phyloP scores from a whole-genome alignment of 345 rosid genomes.

The Gossypium anomalum region DNA sequence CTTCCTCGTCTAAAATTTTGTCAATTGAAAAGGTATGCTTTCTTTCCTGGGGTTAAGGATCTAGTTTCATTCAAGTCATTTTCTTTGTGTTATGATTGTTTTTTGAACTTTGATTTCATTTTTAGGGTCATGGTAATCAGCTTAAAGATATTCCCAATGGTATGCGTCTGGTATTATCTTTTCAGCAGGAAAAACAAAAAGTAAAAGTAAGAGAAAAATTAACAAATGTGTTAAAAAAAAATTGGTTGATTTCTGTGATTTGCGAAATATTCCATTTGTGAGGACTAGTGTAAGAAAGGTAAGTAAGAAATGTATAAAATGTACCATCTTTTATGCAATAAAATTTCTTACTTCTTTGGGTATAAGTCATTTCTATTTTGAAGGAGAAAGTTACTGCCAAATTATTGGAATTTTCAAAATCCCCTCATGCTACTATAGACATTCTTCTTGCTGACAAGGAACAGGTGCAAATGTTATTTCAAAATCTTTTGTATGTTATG shows the following conservation, averaged over 20 bases:
- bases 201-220: slow-evolving; percentile 67
- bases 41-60: no score
- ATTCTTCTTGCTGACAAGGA: slow-evolving; percentile 74
- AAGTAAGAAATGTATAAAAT: slow-evolving; percentile 14
- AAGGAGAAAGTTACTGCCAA: slow-evolving; percentile 74
- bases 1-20: no score
- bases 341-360: neutral
- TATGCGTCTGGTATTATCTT: neutral
- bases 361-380: slow-evolving; percentile 6
- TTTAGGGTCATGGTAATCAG: no score
- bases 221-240: slow-evolving; percentile 91
- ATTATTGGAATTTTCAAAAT: slow-evolving; percentile 38
- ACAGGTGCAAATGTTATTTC: slow-evolving; percentile 40
- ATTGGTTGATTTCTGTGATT: slow-evolving; percentile 74
- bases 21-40: no score
- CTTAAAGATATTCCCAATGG: no score
- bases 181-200: slow-evolving; percentile 69
- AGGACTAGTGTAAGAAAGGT: slow-evolving; percentile 67
- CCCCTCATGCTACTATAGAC: slow-evolving; percentile 75
- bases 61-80: no score
- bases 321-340: neutral
- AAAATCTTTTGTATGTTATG: neutral
- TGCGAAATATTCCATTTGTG: slow-evolving; percentile 71
- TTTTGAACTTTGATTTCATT: no score
- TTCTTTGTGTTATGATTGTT: no score